These are phyloP conservation scores for Colletotrichum camelliae DNA, from an alignment of 2,329 filamentous ascomycete species.

Conservation along the genomic window DNA sequence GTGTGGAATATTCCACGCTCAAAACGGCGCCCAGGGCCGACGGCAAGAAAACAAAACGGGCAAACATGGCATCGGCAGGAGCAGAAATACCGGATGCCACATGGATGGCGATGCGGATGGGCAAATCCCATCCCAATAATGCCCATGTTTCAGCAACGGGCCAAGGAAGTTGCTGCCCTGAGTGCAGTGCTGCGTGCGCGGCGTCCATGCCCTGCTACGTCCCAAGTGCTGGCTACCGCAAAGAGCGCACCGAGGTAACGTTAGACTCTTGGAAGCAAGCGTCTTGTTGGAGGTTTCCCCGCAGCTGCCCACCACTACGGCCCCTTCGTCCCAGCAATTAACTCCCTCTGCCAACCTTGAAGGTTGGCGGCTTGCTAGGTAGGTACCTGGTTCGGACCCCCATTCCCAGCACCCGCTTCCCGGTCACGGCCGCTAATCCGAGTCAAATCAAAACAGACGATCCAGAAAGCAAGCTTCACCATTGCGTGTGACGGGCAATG, in stretches of 20 bases:
- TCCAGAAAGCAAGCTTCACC: slow-evolving; percentile 9
- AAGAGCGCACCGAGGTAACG: neutral
- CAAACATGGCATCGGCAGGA: neutral
- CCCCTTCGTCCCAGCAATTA: slow-evolving; percentile 7
- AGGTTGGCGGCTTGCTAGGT: neutral
- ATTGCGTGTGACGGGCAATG: neutral
- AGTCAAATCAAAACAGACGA: slow-evolving; percentile 9
- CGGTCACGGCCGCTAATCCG: slow-evolving; percentile 3
- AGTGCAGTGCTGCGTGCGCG: neutral
- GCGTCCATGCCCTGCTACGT: neutral
- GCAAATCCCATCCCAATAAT: slow-evolving; percentile 1
- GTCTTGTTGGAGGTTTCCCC: slow-evolving; percentile 2
- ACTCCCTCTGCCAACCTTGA: neutral
- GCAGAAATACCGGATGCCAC: neutral
- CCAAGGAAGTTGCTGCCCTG: neutral
- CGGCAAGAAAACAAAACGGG: neutral
- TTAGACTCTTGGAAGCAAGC: neutral
- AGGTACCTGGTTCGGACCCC: neutral
- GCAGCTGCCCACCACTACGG: neutral
- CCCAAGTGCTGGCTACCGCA: neutral
- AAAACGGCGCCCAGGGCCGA: neutral
- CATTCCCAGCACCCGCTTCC: neutral
- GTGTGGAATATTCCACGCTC: neutral
- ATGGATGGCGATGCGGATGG: neutral
- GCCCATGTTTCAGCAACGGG: neutral